Base-by-base conservation (phyloP, 2,329 filamentous ascomycete genomes). In the Xylariaceae sp. region DNA sequence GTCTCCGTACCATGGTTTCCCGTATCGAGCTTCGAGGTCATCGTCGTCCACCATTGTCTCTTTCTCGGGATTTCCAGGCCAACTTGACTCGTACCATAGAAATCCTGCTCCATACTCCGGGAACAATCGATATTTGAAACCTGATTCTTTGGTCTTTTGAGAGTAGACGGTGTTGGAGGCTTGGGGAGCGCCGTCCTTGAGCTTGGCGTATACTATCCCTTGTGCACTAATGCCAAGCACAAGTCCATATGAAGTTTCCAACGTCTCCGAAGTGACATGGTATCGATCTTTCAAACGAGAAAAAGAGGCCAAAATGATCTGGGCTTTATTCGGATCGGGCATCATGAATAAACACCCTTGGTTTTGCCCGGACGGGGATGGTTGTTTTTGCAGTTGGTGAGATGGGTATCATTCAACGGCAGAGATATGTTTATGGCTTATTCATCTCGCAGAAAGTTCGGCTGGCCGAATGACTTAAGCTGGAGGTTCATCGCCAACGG, bases 51-150 rank as follows among this genome's bases (percentile, higher is more conserved):
- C 48, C 34, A 7, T 5, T 14, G 17, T 47, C 10, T 36, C 18
- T 5, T n/a, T 43, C 22, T 47, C 6, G n/a, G 48, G 43, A 22
- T 51, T 51, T 3, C 47, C 40, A 19, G 14, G 22, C 44, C 44
- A 47, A 28, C 5, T 17, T 14, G 28, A n/a, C 12, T 47, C 44
- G 16, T 47, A 47, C 44, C 44, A 47, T 14, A 47, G 16, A 28
- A 47, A 47, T 11, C 31, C 34, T n/a, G 44, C 19, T 12, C n/a
- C 13, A 12, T 19, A 48, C 11, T 48, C 46, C 13, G 46, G 46
- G 18, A 48, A 48, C 46, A 48, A 17, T 6, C 46, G 33, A 28
- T 48, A 48, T 10, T 42, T 48, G 18, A 17, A 48, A 34, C 18
- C 31, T 18, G 34, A 38, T 38, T 38, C 34, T 38, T 38, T 38